Conservation (phyloP, 2,329 filamentous ascomycete genomes). For the Cryphonectria carpinicola region DNA sequence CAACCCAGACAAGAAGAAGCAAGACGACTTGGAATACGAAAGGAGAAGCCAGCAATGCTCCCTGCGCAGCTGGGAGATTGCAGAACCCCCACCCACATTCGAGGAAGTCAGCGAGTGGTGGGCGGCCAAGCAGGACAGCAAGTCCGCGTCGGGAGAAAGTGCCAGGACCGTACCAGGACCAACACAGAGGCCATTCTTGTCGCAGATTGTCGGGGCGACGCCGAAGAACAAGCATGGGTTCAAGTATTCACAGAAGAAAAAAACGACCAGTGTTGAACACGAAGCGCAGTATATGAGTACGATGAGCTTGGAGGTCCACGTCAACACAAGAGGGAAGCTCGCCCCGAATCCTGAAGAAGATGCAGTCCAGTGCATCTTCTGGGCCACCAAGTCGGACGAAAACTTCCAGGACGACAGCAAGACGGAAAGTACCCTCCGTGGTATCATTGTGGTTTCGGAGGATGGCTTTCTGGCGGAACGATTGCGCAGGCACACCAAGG, state of each 20-base stretch:
- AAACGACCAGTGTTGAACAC: conserved; percentile 76
- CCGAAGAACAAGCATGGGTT: conserved; percentile 81
- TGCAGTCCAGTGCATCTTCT: conserved; percentile 86
- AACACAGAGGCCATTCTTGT: conserved; percentile 54
- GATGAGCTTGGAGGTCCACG: conserved; percentile 91
- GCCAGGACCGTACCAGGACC: conserved; percentile 29
- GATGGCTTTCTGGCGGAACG: conserved; percentile 61
- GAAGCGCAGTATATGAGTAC: conserved; percentile 94
- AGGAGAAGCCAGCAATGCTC: conserved; percentile 61
- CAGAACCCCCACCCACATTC: conserved; percentile 69
- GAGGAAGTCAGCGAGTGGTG: conserved; percentile 74
- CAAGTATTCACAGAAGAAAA: conserved; percentile 80
- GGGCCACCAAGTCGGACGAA: conserved; percentile 82
- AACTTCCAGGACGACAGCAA: conserved; percentile 53
- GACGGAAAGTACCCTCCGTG: conserved; percentile 59
- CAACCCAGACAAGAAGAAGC: conserved; percentile 50
- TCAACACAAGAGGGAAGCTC: conserved; percentile 80
- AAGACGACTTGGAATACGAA: conserved; percentile 55
- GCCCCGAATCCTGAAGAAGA: conserved; percentile 90
- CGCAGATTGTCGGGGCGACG: conserved; percentile 88
- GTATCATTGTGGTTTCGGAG: conserved; percentile 73
- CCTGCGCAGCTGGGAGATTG: conserved; percentile 77
- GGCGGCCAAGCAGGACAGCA: conserved; percentile 41
- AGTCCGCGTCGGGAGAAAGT: conserved; percentile 27
- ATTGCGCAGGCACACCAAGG: conserved; percentile 63